Evolutionary conservation across 2,329 filamentous ascomycete species (phyloP).

Genomic region (Trichoderma breve): DNA sequence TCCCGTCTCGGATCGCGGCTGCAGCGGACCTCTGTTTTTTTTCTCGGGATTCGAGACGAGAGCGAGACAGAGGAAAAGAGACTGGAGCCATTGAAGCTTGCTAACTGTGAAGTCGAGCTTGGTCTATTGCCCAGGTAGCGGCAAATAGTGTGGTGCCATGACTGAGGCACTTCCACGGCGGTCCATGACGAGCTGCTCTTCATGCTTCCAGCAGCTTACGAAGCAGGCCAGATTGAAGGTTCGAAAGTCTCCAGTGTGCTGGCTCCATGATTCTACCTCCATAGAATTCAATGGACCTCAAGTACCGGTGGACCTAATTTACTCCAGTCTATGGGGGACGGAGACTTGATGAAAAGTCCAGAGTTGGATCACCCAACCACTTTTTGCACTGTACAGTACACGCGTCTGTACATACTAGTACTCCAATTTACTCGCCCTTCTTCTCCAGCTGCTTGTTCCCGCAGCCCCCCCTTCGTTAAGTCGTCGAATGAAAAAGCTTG

Average conservation of each 20-base stretch:
- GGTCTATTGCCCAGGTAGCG: not conserved
- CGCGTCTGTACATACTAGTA: not conserved
- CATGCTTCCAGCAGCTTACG: not conserved
- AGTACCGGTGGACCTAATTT: too few species aligned
- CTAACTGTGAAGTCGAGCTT: not conserved
- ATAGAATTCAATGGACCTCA: too few species aligned
- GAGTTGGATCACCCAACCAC: not conserved
- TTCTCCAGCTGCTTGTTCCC: not conserved
- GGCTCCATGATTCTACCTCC: too few species aligned
- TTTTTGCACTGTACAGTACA: not conserved
- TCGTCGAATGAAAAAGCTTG: not conserved
- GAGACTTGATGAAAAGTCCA: not conserved
- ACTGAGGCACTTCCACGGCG: not conserved
- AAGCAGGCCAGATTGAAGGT: not conserved
- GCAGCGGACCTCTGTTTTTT: not conserved
- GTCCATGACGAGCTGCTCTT: not conserved
- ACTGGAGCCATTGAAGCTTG: not conserved
- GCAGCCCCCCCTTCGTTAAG: not conserved
- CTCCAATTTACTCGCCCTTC: not conserved
- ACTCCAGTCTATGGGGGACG: not conserved
- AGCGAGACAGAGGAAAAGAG: not conserved
- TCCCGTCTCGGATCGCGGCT: constrained; percentile 5
- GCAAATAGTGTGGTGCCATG: not conserved
- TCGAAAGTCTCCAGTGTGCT: too few species aligned
- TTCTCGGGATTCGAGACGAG: not conserved